Percentiles rank a stretch among this genome's conserved stretches.
Conservation (phyloP, 768 basidiomycete genomes). For the Psilocybe subaeruginosa region DNA sequence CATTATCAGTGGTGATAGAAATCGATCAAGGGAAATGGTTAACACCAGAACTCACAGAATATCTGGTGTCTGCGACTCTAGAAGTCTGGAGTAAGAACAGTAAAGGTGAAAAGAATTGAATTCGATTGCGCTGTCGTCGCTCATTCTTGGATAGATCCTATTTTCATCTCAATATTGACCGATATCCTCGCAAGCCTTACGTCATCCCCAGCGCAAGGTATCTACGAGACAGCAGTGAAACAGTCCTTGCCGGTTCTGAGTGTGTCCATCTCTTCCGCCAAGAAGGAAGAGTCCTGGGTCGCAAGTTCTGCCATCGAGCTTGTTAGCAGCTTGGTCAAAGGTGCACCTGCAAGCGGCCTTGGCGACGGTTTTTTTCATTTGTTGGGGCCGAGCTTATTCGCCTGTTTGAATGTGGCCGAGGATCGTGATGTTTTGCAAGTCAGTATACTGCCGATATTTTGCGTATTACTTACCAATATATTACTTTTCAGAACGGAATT, state of each 20-base stretch:
- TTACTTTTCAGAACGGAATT: conserved; percentile 70
- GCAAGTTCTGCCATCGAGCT: conserved; percentile 84
- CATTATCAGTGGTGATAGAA: conserved; percentile 77
- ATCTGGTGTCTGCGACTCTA: conserved; percentile 68
- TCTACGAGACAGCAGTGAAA: conserved; percentile 76
- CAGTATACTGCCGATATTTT: conserved; percentile 7
- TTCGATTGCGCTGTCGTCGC: not conserved
- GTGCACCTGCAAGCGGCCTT: conserved; percentile 64
- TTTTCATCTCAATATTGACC: conserved; percentile 82
- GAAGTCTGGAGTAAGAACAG: conserved; percentile 88
- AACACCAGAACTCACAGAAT: conserved; percentile 62
- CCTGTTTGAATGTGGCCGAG: conserved; percentile 66
- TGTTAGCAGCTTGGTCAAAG: conserved; percentile 69
- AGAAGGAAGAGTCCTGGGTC: conserved; percentile 70
- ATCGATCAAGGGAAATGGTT: conserved; percentile 78
- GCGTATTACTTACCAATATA: not conserved
- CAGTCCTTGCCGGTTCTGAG: conserved; percentile 76
- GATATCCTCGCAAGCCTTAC: conserved; percentile 80
- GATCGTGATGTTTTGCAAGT: conserved; percentile 89
- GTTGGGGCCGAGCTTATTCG: conserved; percentile 77
- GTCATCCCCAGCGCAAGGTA: conserved; percentile 53
- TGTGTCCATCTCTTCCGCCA: conserved; percentile 59
- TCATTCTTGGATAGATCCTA: conserved; percentile 60
- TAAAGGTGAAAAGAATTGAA: conserved; percentile 55
- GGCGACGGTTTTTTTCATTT: conserved; percentile 80